Conservation (phyloP, 2,329 filamentous ascomycete genomes). For the Aspergillus uvarum region DNA sequence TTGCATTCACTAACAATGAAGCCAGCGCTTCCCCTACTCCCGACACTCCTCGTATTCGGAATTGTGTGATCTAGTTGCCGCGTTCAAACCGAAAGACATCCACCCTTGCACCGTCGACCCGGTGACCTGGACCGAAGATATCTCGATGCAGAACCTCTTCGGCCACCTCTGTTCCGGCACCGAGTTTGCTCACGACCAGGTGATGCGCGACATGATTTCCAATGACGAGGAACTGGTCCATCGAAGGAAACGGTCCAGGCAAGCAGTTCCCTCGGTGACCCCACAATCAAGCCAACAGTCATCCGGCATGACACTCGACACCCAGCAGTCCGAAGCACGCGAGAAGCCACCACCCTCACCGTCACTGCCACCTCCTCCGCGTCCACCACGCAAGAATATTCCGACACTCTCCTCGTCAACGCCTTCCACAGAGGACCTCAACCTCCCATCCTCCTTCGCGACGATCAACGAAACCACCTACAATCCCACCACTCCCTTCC, state of each 20-base stretch:
- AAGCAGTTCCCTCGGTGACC: conserved; percentile 17
- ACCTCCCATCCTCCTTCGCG: conserved; percentile 11
- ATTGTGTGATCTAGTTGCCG: conserved; percentile 66
- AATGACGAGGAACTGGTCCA: conserved; percentile 19
- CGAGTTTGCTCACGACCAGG: conserved; percentile 63
- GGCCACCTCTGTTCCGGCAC: conserved; percentile 64
- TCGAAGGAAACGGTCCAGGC: conserved; percentile 21
- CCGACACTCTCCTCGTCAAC: not conserved
- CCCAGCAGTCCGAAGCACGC: too few relatives aligned
- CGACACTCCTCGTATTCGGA: conserved; percentile 85
- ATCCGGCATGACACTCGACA: conserved; percentile 8
- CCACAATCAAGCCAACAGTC: conserved; percentile 23
- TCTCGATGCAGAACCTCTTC: conserved; percentile 70
- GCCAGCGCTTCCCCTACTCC: conserved; percentile 73
- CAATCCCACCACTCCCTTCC: not conserved
- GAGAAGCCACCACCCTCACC: not conserved
- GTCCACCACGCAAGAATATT: not conserved
- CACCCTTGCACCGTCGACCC: conserved; percentile 77
- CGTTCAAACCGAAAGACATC: conserved; percentile 72
- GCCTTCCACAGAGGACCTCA: not conserved
- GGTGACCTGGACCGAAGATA: conserved; percentile 59
- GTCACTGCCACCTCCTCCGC: not conserved
- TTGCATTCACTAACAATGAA: conserved; percentile 9
- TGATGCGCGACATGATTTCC: conserved; percentile 52
- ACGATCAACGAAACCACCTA: conserved; percentile 8